Percentiles rank a stretch among this genome's conserved stretches.
phyloP scores from a whole-genome alignment of 441 rosid genomes.

The Croton setiger region DNA sequence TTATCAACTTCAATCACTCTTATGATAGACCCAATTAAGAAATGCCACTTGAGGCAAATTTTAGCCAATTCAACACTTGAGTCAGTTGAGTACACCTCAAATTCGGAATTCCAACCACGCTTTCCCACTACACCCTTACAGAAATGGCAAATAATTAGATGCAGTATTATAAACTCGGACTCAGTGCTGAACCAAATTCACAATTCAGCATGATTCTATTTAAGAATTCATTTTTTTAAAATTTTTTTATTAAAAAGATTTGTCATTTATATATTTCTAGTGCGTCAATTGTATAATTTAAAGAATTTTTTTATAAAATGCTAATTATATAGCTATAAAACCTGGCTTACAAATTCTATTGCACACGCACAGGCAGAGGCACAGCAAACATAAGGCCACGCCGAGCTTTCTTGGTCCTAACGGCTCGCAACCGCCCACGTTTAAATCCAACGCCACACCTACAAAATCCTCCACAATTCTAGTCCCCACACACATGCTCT shows the following conservation, averaged over 20 bases:
- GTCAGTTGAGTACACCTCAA: slow-evolving; percentile 13
- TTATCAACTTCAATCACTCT: slow-evolving; percentile 24
- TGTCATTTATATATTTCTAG: no score
- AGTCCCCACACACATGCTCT: slow-evolving; percentile 17
- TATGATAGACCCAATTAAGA: slow-evolving; percentile 15
- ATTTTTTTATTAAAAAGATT: no score
- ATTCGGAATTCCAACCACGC: no score
- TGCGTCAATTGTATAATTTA: no score
- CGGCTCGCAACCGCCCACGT: slow-evolving; percentile 62
- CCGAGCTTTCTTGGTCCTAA: slow-evolving; percentile 34
- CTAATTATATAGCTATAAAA: no score
- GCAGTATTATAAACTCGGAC: no score
- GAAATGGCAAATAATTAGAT: no score
- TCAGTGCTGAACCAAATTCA: no score
- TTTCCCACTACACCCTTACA: neutral
- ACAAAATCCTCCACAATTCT: slow-evolving; percentile 5
- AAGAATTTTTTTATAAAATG: no score
- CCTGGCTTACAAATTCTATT: no score
- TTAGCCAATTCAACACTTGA: slow-evolving; percentile 7
- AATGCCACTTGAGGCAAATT: slow-evolving; percentile 26
- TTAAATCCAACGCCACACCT: slow-evolving; percentile 13
- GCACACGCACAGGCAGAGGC: neutral
- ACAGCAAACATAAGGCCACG: neutral
- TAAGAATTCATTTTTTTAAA: no score
- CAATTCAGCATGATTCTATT: no score